These are phyloP conservation scores for Leucocoprinus birnbaumii DNA, from an alignment of 768 basidiomycete genomes.

Conservation along the genomic window DNA sequence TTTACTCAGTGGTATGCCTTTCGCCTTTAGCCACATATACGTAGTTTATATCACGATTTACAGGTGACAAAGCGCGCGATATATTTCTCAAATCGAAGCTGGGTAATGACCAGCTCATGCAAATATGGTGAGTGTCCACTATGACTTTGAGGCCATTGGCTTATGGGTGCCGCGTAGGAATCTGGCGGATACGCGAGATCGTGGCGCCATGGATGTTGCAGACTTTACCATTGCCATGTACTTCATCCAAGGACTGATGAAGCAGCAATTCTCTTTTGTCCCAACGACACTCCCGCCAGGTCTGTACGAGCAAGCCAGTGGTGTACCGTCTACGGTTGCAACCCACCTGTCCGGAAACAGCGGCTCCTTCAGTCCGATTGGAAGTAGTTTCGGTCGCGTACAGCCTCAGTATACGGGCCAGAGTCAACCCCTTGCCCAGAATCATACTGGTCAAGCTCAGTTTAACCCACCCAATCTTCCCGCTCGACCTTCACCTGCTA, in stretches of 20 bases:
- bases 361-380: constrained; percentile 58
- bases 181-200: constrained; percentile 91
- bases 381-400: constrained; percentile 38
- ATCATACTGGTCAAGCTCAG: constrained; percentile 37
- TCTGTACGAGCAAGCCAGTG: constrained; percentile 79
- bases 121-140: constrained; percentile 73
- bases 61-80: constrained; percentile 85
- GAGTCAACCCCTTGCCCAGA: constrained; percentile 45
- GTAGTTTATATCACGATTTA: neutral
- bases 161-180: constrained; percentile 49
- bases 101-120: constrained; percentile 79
- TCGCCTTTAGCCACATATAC: neutral
- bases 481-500: constrained; percentile 29
- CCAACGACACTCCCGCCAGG: constrained; percentile 78
- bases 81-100: constrained; percentile 92
- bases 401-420: constrained; percentile 69
- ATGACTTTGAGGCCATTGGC: neutral
- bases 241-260: constrained; percentile 92
- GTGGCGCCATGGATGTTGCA: constrained; percentile 82
- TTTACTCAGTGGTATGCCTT: constrained; percentile 67
- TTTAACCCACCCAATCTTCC: constrained; percentile 34
- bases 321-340: constrained; percentile 29
- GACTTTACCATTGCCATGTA: constrained; percentile 98
- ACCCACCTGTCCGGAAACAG: constrained; percentile 63
- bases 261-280: constrained; percentile 65